Evolutionary conservation across 257 asterid genomes (phyloP), one percentile per base, ranked within the genome.

Genomic region (Penstemon eatonii): DNA sequence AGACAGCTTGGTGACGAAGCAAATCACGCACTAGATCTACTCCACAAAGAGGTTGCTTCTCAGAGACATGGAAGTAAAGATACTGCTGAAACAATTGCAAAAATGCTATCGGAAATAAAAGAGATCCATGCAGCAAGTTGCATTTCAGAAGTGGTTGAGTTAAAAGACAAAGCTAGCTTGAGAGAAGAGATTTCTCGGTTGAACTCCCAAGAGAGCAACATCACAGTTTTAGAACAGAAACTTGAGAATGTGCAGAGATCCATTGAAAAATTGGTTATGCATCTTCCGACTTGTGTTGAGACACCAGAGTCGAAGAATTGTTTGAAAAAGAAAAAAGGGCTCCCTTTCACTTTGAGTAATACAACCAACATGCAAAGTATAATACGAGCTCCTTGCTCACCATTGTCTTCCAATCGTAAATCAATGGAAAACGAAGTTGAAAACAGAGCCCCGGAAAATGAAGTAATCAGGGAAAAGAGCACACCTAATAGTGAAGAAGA

Each of bases 1-100:
- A 85, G 85, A 76, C 96, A 91, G 81, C 95, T 94, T 46, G 99
- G 99, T 6, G 90, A 91, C 36, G 97, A 94, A 83, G 99, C 97
- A 64, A 94, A 81, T 56, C 96, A 75, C 62, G 96, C 99, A 67
- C 79, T 94, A 33, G 97, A 94, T 68, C 88, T 94, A 44, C 96
- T 94, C 69, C 96, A 90, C 78, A 91, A 89, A 74, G 99, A 94
- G 79, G 91, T 94, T 60, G 72, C 92, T 69, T 79, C 97, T 15
- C 97, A 89, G 75, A 83, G 82, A 72, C 75, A 72, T 51, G 99
- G 96, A 47, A 75, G 82, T 73, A 87, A 76, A 67, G 96, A 84
- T 56, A 77, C 93, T 13, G 87, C 86, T 36, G 91, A 84, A 42
- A 68, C 90, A 7, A 86, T 94, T 57, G 96, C 96, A 56, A 91